Evolutionary conservation across 2,329 filamentous ascomycete genomes (phyloP).

Genomic region (Aspergillus floridensis): DNA sequence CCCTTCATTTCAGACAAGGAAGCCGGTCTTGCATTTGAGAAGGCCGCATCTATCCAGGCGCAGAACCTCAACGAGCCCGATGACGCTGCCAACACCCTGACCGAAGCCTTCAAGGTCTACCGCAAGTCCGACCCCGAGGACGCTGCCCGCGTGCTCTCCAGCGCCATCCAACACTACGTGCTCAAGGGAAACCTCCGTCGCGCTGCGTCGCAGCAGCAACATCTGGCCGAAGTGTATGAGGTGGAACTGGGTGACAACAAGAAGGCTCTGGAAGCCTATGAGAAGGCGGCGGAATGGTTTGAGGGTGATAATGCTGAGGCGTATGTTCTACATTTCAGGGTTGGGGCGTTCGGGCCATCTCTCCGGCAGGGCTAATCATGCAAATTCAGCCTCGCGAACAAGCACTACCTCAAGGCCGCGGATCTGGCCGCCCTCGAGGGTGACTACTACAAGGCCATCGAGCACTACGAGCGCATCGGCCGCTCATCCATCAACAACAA

Average conservation of each 20-base stretch:
- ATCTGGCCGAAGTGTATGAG: constrained; percentile 82
- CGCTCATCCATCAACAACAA: constrained; percentile 79
- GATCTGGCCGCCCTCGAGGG: constrained; percentile 78
- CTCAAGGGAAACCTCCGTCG: constrained; percentile 85
- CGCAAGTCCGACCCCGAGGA: constrained; percentile 79
- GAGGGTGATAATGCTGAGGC: constrained; percentile 81
- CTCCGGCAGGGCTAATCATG: too few relatives aligned
- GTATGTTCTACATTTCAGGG: constrained; percentile 43
- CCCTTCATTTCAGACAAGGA: constrained; percentile 63
- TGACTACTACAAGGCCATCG: constrained; percentile 81
- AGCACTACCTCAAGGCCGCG: constrained; percentile 87
- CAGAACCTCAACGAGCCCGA: constrained; percentile 84
- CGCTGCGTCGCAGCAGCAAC: constrained; percentile 87
- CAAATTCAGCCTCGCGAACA: constrained; percentile 72
- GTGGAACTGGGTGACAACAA: constrained; percentile 74
- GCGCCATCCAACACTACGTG: constrained; percentile 82
- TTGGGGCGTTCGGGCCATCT: not conserved
- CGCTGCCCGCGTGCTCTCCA: constrained; percentile 74
- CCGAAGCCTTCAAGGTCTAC: constrained; percentile 95
- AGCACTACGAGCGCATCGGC: constrained; percentile 80
- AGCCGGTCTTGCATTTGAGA: constrained; percentile 82
- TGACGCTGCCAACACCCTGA: constrained; percentile 82
- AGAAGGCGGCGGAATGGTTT: constrained; percentile 84
- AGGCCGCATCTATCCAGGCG: constrained; percentile 76
- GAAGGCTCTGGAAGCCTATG: constrained; percentile 77